Base-by-base conservation (phyloP, 2,329 filamentous ascomycete species). In the Coniochaeta hoffmannii region DNA sequence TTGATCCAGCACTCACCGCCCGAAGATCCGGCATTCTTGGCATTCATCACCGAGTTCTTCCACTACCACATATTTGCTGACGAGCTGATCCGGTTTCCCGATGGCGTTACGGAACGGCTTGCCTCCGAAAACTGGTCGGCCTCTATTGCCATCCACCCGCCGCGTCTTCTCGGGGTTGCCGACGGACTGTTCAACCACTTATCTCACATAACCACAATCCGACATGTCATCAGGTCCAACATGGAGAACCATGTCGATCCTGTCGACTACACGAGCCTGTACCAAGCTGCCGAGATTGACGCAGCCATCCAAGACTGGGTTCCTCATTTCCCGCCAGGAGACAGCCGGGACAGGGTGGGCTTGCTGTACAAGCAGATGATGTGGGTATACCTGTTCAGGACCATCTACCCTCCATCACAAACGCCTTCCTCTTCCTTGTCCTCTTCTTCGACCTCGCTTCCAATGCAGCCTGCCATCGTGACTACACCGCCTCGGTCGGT, bases 101-200 rank as follows among this genome's bases (percentile, higher is more conserved):
- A 69, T 58, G 68, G 66, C 19, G 64, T 63, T 44, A 69, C 65
- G 24, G 65, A 64, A 14, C 71, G 69, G 8, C 64, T 77, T 9
- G 71, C 71, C n/a, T 69, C 70, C 0, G 73, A 76, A 53, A 69
- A 74, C 41, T 78, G 76, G 74, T 66, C 69, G 32, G 69, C 75
- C 2, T 59, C 70, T 36, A 61, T 70, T 1, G 65, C 71, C 2
- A 75, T 79, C 28, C 69, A 78, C 17, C 71, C 76, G 0, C 75
- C 79, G 5, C 76, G 81, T n/a, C 76, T 96, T 4, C 76, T 96
- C 6, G 91, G 91, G 22, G 86, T 96, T 26, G 84, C 88, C 38
- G 90, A 96, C 64, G 89, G 89, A 1, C 75, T 96, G 1, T 91
- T 96, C 66, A 79, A 81, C 32, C 86, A 88, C 65, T 85, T 96